A percentile compares a stretch with the other conserved stretches of the same genome.
Conservation (phyloP, 169 alveolate genomes). For the Plasmodium falciparum region DNA sequence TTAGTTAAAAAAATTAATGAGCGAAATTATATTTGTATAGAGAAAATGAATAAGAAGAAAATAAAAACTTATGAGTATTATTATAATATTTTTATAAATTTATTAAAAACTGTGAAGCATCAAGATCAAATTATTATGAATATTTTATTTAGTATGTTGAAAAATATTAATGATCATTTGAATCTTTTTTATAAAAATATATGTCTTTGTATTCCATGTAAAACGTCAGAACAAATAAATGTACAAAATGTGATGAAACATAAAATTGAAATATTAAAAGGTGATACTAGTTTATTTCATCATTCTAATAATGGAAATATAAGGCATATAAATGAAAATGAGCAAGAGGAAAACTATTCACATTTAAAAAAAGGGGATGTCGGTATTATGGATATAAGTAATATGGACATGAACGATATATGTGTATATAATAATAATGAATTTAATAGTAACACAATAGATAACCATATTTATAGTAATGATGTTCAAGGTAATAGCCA, state of each 20-base stretch:
- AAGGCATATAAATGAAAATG: no score
- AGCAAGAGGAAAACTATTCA: no score
- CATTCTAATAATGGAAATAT: no score
- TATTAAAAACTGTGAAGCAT: conserved; percentile 22
- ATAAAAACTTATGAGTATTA: conserved; percentile 8
- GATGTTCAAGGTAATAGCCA: no score
- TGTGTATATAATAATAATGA: not conserved
- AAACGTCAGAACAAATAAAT: conserved; percentile 9
- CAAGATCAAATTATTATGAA: conserved; percentile 49
- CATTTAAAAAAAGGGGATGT: not conserved
- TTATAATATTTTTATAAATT: conserved; percentile 18
- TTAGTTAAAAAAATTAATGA: conserved; percentile 31
- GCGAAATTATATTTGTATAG: not conserved
- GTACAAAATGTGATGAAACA: conserved; percentile 26
- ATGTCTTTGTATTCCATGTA: conserved; percentile 29
- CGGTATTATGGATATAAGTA: not conserved
- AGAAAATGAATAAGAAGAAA: not conserved
- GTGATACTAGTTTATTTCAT: not conserved
- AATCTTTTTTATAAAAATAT: conserved; percentile 41
- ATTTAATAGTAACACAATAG: not conserved
- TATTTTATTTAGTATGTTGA: conserved; percentile 35
- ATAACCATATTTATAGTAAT: not conserved
- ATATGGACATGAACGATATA: not conserved
- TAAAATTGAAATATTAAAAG: conserved; percentile 17
- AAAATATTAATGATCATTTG: conserved; percentile 20